These are phyloP conservation scores for Camelina sativa DNA, from an alignment of 345 rosid species.

Conservation along the genomic window DNA sequence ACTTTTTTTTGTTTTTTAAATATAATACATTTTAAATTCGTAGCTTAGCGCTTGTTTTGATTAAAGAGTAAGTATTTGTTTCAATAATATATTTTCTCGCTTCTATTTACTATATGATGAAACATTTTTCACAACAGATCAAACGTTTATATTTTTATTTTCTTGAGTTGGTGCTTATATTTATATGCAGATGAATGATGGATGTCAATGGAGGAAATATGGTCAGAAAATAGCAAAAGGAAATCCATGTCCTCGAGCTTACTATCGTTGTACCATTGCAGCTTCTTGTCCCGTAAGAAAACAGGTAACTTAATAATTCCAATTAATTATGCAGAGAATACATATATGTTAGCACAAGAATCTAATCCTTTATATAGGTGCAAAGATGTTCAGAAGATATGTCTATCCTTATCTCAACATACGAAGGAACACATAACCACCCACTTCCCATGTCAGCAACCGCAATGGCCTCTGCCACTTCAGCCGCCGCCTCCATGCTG, in stretches of 20 bases:
- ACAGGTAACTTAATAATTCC: conserved; percentile 56
- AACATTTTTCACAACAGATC: background rate
- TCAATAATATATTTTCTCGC: too few relatives aligned
- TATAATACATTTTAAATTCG: too few relatives aligned
- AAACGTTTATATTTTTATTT: background rate
- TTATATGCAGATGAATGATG: conserved; percentile 82
- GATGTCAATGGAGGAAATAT: conserved; percentile 98
- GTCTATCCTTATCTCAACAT: conserved; percentile 85
- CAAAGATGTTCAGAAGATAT: conserved; percentile 88
- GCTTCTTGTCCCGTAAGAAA: conserved; percentile 90
- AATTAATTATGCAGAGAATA: background rate
- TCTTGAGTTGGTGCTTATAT: conserved; percentile 15
- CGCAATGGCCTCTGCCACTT: conserved; percentile 95
- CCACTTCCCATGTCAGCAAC: conserved; percentile 88
- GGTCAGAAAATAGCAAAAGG: conserved; percentile 95
- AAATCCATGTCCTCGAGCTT: conserved; percentile 96
- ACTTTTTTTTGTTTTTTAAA: too few relatives aligned
- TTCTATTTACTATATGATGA: too few relatives aligned
- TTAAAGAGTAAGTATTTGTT: background rate
- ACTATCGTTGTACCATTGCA: conserved; percentile 88
- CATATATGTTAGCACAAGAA: background rate
- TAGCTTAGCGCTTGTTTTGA: background rate
- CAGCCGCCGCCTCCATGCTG: conserved; percentile 91
- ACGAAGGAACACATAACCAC: conserved; percentile 96
- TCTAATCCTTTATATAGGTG: conserved; percentile 51